Evolutionary conservation across 2,329 filamentous ascomycete genomes (phyloP), one percentile per base, ranked within the genome.

Genomic region (Westerdykella sp.): DNA sequence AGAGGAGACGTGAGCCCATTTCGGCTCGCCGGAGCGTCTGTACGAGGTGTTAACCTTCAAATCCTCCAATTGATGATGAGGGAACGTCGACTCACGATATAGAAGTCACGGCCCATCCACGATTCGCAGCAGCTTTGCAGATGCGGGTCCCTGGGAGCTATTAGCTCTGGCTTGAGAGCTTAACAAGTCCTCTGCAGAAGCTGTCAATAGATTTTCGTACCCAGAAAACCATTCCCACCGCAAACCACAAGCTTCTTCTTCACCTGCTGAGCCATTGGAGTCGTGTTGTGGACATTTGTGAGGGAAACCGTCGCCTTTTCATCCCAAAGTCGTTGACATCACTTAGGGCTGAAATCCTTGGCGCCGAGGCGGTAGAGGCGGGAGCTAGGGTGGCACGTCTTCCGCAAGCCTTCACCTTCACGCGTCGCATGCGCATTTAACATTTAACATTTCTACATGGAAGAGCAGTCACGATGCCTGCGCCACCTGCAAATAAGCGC

Each of bases 181-280:
- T 35, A 4, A 14, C 21, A 21, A 14, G 2, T 30, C 78, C 59
- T 62, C 25, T 62, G 69, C 89, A 89, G 21, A 98, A 71, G 64
- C 97, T 97, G 28, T 93, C 93, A 68, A 32, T 14, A 36, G 28
- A n/a, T 1, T 28, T 78, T 59, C 62, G 23, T 62, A 69, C 88
- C 88, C 21, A 98, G 71, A 65, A 97, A 98, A 28, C 93, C 91
- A 68, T 87, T 96, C 46, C 91, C 91, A 54, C 93, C 93, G 54
- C 87, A 94, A 42, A 98, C 89, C 34, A 97, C 82, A 35, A 98
- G 75, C 69, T 81, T 84, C 71, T 89, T 95, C 44, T 80, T 73
- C 39, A 77, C 75, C 51, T 77, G 73, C 41, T 76, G 58, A 68
- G 80, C 79, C 68, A 63, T 70, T 59, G 48, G 44, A 41, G 39